Evolutionary conservation across 768 basidiomycete genomes (phyloP).

Genomic region (Ephemerocybe angulata): DNA sequence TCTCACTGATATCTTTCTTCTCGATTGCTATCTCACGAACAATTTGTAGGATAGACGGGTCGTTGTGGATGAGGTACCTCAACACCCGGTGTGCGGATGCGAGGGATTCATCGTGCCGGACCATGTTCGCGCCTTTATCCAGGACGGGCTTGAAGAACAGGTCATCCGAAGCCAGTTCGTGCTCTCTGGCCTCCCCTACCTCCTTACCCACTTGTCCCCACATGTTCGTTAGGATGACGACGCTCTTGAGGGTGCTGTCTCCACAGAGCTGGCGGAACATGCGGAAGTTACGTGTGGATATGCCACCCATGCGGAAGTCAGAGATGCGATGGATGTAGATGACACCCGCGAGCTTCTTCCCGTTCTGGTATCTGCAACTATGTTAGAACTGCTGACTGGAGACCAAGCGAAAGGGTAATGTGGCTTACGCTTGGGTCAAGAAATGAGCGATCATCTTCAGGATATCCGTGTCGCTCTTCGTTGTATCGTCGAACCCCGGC

Average conservation of each 20-base stretch:
- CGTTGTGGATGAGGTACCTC: slow-evolving; percentile 35
- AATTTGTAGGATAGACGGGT: slow-evolving; percentile 45
- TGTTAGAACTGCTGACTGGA: background rate
- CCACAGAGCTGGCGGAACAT: slow-evolving; percentile 49
- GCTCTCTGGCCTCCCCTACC: slow-evolving; percentile 37
- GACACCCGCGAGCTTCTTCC: slow-evolving; percentile 45
- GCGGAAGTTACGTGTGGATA: slow-evolving; percentile 40
- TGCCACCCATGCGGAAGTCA: slow-evolving; percentile 42
- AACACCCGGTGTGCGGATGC: slow-evolving; percentile 42
- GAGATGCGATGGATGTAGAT: slow-evolving; percentile 50
- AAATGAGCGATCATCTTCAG: slow-evolving; percentile 47
- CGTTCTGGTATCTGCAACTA: slow-evolving; percentile 26
- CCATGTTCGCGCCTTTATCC: slow-evolving; percentile 40
- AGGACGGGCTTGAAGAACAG: slow-evolving; percentile 47
- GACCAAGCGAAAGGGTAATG: background rate
- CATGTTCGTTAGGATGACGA: slow-evolving; percentile 47
- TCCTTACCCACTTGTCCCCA: slow-evolving; percentile 37
- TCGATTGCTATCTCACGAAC: slow-evolving; percentile 55
- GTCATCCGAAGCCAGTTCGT: slow-evolving; percentile 30
- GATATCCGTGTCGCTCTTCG: slow-evolving; percentile 43
- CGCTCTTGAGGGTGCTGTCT: slow-evolving; percentile 39
- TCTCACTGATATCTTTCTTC: slow-evolving; percentile 45
- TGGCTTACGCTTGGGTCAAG: slow-evolving; percentile 30
- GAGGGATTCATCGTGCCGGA: slow-evolving; percentile 34
- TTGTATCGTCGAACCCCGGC: slow-evolving; percentile 58